Conservation (phyloP, 257 asterid genomes). For the Solanum chilense region DNA sequence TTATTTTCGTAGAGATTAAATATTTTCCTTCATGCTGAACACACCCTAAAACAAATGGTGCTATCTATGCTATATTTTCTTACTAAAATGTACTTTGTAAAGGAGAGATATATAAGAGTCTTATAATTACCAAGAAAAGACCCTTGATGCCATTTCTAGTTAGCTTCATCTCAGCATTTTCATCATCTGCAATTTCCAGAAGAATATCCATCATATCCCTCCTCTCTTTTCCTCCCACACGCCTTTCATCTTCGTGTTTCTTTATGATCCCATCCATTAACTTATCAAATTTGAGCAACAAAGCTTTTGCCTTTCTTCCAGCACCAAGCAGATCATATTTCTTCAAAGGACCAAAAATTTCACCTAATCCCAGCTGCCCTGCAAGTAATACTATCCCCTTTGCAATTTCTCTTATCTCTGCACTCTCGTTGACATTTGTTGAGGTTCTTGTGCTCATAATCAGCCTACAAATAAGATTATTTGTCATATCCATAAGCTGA, state of each 20-base stretch:
- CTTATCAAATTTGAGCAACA: slow-evolving; percentile 11
- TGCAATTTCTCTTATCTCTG: slow-evolving; percentile 7
- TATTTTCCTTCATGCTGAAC: too few species aligned
- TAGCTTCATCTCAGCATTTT: slow-evolving; percentile 8
- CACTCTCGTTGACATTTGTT: not conserved
- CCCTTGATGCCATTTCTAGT: slow-evolving; percentile 16
- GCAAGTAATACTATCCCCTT: slow-evolving; percentile 6
- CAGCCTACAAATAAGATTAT: slow-evolving; percentile 9
- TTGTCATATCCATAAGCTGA: slow-evolving; percentile 17
- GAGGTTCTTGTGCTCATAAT: slow-evolving; percentile 9
- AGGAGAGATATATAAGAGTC: not conserved
- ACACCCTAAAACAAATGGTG: too few species aligned
- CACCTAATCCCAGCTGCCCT: slow-evolving; percentile 8
- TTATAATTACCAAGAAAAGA: slow-evolving; percentile 6
- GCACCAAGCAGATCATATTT: slow-evolving; percentile 14
- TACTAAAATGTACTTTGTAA: too few species aligned
- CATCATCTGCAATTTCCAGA: slow-evolving; percentile 5
- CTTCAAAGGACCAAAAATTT: slow-evolving; percentile 6
- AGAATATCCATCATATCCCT: slow-evolving; percentile 19
- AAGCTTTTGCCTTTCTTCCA: slow-evolving; percentile 8
- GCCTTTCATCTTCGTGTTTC: slow-evolving; percentile 8
- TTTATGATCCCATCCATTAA: slow-evolving; percentile 12
- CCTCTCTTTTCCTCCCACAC: not conserved
- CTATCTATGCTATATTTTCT: too few species aligned
- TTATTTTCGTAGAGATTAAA: too few species aligned